These are phyloP conservation scores for Pythium chondricola DNA, from an alignment of 352 stramenopile species.

Conservation along the genomic window DNA sequence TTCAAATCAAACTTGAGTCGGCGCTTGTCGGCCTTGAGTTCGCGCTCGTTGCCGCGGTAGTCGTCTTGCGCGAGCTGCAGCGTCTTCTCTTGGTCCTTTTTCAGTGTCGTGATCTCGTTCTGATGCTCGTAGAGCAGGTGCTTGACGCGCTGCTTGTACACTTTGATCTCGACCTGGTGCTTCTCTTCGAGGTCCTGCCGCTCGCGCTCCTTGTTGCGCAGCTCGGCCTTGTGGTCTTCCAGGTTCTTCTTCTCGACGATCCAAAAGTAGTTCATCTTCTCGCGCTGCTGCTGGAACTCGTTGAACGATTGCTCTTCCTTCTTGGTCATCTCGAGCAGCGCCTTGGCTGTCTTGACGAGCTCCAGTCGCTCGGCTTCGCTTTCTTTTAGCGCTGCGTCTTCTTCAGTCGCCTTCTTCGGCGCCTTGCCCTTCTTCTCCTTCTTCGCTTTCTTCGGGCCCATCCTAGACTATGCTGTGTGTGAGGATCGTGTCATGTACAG, in stretches of 20 bases:
- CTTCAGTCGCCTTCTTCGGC: conserved; percentile 38
- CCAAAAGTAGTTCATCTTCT: conserved; percentile 97
- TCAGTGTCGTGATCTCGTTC: conserved; percentile 87
- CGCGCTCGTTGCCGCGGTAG: conserved; percentile 77
- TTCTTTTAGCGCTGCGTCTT: conserved; percentile 54
- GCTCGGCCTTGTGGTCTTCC: conserved; percentile 88
- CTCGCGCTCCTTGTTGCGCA: conserved; percentile 94
- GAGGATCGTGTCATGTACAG: too few relatives aligned
- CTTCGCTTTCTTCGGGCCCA: conserved; percentile 65
- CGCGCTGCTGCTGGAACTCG: conserved; percentile 93
- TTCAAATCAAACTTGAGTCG: conserved; percentile 87
- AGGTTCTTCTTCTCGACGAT: conserved; percentile 96
- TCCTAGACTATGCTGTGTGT: conserved; percentile 15
- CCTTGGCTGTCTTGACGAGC: conserved; percentile 72
- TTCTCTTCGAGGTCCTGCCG: conserved; percentile 94
- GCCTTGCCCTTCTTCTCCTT: conserved; percentile 60
- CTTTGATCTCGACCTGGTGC: conserved; percentile 94
- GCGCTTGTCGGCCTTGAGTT: conserved; percentile 88
- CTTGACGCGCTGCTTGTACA: conserved; percentile 96
- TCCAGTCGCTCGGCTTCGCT: conserved; percentile 64
- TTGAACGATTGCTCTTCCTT: conserved; percentile 92
- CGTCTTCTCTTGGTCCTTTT: conserved; percentile 86
- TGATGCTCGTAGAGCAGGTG: conserved; percentile 94
- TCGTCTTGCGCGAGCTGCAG: conserved; percentile 90
- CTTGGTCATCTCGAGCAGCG: conserved; percentile 69